Percentiles rank a stretch among this genome's conserved stretches.
These are phyloP conservation scores for Rhodosporidiobolus odoratus DNA, from an alignment of 768 basidiomycete species.

Conservation along the genomic window DNA sequence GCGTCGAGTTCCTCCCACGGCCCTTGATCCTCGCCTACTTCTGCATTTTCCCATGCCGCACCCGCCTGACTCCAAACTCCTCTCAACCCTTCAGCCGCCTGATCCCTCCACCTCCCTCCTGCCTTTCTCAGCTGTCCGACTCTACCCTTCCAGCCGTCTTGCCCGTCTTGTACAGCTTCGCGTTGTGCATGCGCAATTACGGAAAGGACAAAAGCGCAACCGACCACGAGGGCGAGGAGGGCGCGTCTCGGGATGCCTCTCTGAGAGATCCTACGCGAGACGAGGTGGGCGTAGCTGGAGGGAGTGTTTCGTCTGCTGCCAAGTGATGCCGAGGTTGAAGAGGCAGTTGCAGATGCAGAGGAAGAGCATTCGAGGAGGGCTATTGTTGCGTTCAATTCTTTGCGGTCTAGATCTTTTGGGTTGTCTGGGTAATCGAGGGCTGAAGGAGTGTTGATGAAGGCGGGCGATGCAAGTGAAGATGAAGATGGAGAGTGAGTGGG, in stretches of 20 bases:
- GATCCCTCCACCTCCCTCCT: not conserved
- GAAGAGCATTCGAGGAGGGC: no score
- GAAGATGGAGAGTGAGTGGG: no score
- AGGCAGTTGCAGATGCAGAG: no score
- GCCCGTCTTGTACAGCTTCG: not conserved
- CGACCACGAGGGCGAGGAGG: not conserved
- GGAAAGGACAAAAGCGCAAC: not conserved
- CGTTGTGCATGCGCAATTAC: not conserved
- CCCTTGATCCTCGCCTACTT: not conserved
- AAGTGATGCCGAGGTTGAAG: no score
- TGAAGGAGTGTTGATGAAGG: no score
- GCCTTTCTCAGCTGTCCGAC: not conserved
- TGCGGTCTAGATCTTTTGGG: no score
- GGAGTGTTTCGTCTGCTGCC: no score
- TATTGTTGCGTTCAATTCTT: no score
- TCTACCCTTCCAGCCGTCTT: not conserved
- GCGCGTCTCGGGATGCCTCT: conserved; percentile 6
- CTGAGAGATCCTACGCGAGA: not conserved
- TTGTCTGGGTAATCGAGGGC: no score
- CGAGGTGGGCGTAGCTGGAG: not conserved
- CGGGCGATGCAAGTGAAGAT: no score
- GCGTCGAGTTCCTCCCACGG: conserved; percentile 1
- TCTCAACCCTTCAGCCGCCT: not conserved
- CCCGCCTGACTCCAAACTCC: not conserved
- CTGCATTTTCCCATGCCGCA: not conserved